A percentile compares a stretch with the other conserved stretches of the same genome.
phyloP scores from a whole-genome alignment of 768 basidiomycete genomes.

The Daedaleopsis sinensis region DNA sequence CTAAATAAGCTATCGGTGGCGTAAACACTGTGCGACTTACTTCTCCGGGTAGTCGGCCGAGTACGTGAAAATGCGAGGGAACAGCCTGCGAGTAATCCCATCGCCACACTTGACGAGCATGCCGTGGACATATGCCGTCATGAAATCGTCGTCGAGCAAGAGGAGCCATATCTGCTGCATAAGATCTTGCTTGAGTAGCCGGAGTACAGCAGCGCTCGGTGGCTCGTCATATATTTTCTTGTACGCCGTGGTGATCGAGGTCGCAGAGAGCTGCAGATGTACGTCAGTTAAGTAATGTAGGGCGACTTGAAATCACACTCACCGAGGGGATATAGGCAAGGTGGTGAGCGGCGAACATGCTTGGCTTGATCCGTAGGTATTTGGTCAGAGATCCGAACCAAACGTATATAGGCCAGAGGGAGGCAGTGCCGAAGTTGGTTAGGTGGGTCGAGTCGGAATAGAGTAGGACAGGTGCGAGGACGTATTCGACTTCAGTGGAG shows the following conservation, averaged over 20 bases:
- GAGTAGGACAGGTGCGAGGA: constrained; percentile 21
- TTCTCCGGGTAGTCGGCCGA: constrained; percentile 38
- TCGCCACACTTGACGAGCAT: constrained; percentile 31
- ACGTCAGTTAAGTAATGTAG: background rate
- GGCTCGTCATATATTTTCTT: constrained; percentile 13
- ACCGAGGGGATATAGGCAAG: constrained; percentile 50
- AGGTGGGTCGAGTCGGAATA: constrained; percentile 33
- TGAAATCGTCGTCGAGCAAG: constrained; percentile 26
- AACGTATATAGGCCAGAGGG: constrained; percentile 44
- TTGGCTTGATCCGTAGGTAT: constrained; percentile 36
- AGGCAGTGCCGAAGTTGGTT: constrained; percentile 29
- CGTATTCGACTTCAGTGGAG: background rate
- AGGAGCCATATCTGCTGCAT: constrained; percentile 32
- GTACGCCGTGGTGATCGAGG: constrained; percentile 30
- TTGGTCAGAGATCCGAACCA: constrained; percentile 46
- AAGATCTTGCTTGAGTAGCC: constrained; percentile 35
- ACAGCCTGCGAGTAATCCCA: constrained; percentile 25
- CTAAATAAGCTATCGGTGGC: no score
- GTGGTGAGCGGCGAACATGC: constrained; percentile 38
- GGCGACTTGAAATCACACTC: constrained; percentile 6
- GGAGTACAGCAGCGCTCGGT: constrained; percentile 24
- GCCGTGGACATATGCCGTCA: constrained; percentile 26
- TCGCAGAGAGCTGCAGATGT: constrained; percentile 30
- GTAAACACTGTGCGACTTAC: constrained; percentile 20
- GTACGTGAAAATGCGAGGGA: constrained; percentile 28